Evolutionary conservation across 2,329 filamentous ascomycete species (phyloP).

Genomic region (Davidsoniella eucalypti): DNA sequence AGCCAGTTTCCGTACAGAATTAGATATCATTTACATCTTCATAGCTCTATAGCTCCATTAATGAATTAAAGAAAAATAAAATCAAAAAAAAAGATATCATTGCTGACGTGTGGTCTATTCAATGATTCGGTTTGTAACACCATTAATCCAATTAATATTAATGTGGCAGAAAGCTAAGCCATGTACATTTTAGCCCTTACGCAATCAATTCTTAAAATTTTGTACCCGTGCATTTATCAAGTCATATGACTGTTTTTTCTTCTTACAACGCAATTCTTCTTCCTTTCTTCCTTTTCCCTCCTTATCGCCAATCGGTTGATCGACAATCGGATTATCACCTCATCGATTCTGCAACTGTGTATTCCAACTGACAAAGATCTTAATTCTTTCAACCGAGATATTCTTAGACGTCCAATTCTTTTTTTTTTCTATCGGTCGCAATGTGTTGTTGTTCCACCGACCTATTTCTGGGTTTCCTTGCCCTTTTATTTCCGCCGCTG

Average conservation of each 20-base stretch:
- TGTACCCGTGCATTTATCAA: no score
- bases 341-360: not conserved
- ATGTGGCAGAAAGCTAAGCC: no score
- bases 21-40: no score
- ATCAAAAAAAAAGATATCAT: no score
- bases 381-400: not conserved
- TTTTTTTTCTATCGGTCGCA: not conserved
- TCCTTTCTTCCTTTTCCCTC: not conserved
- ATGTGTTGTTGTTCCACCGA: conserved; percentile 27
- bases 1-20: no score
- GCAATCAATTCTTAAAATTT: no score
- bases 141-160: no score
- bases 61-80: no score
- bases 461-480: conserved; percentile 46
- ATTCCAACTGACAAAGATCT: not conserved
- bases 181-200: no score
- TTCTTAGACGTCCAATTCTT: not conserved
- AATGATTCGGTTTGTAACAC: no score
- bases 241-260: not conserved
- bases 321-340: not conserved
- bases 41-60: no score
- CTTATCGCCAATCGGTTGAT: not conserved
- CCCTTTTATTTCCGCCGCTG: conserved; percentile 48
- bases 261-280: not conserved
- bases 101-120: no score